Evolutionary conservation across 345 rosid genomes (phyloP).

Genomic region (Corymbia maculata): DNA sequence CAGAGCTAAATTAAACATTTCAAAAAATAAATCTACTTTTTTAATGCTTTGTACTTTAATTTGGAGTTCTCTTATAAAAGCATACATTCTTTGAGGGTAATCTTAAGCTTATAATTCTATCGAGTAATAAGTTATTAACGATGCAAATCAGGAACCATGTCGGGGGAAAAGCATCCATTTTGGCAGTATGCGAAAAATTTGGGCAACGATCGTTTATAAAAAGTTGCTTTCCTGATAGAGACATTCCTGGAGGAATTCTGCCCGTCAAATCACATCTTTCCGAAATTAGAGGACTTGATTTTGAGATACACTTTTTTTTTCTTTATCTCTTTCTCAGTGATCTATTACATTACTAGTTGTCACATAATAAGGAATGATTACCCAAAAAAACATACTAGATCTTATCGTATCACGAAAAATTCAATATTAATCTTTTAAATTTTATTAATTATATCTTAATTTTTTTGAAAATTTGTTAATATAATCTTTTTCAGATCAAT

Average conservation of each 20-base stretch:
- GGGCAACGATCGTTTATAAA: neutral
- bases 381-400: neutral
- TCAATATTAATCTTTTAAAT: neutral
- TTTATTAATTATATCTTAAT: neutral
- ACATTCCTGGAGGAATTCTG: neutral
- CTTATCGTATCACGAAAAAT: neutral
- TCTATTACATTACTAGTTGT: neutral
- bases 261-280: neutral
- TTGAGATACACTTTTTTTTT: neutral
- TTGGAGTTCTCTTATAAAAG: neutral
- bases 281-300: neutral
- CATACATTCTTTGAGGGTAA: neutral
- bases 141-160: neutral
- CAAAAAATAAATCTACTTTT: neutral
- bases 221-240: neutral
- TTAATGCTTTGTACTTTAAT: neutral
- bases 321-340: neutral
- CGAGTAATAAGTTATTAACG: neutral
- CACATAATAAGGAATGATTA: neutral
- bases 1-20: neutral
- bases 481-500: rapidly evolving
- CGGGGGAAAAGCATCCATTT: neutral
- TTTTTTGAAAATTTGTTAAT: neutral
- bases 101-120: neutral
- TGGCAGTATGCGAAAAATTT: neutral